These are phyloP conservation scores for Prunus mongolica DNA, from an alignment of 306 rosid species.

Conservation along the genomic window DNA sequence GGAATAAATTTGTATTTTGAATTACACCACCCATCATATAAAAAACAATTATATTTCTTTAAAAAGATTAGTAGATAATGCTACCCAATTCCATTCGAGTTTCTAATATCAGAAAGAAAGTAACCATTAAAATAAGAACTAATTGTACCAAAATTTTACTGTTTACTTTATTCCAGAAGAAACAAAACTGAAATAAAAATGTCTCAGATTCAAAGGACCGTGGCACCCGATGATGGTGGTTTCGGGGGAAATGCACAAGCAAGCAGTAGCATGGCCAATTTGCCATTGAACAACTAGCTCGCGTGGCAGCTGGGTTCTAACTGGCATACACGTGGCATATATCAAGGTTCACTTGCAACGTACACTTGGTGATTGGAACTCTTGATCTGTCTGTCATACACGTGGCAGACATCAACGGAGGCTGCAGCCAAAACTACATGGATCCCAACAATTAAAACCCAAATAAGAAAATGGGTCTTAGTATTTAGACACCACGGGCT, in stretches of 20 bases:
- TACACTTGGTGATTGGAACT: too few relatives aligned
- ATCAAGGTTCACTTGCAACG: conserved; percentile 7
- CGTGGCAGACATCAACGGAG: conserved; percentile 40
- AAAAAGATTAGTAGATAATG: too few relatives aligned
- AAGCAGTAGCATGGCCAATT: neutral
- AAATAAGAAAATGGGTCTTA: conserved; percentile 7
- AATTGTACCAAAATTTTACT: too few relatives aligned
- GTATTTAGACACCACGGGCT: conserved; percentile 34
- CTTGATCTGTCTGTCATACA: conserved; percentile 41
- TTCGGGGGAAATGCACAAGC: neutral
- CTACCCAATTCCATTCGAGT: too few relatives aligned
- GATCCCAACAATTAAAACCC: conserved; percentile 8
- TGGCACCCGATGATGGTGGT: conserved; percentile 1
- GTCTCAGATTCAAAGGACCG: conserved; percentile 12
- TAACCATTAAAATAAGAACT: too few relatives aligned
- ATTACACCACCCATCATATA: too few relatives aligned
- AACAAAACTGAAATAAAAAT: neutral
- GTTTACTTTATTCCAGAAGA: neutral
- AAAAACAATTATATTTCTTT: too few relatives aligned
- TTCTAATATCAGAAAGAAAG: too few relatives aligned
- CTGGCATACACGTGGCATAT: conserved; percentile 8
- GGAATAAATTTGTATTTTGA: too few relatives aligned
- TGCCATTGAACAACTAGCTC: neutral
- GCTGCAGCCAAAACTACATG: conserved; percentile 10
- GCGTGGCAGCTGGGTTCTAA: conserved; percentile 21